Evolutionary conservation across 306 rosid genomes (phyloP).

Genomic region (Fagus crenata): DNA sequence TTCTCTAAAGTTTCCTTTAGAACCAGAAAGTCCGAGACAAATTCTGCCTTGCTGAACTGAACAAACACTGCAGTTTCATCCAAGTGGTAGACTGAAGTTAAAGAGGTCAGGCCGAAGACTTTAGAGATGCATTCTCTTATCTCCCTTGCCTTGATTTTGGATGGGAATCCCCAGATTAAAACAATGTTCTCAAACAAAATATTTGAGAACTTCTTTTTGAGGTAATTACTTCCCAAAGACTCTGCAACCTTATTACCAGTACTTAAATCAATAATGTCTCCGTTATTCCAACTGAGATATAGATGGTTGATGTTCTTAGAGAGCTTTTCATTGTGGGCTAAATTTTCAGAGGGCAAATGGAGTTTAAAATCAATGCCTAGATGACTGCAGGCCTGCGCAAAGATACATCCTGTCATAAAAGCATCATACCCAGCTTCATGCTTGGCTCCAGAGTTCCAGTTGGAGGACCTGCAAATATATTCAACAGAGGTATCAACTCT

Average conservation of each 20-base stretch:
- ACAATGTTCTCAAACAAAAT: slow-evolving; percentile 66
- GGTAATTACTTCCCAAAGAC: slow-evolving; percentile 29
- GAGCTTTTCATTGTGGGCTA: slow-evolving; percentile 59
- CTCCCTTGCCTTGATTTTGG: slow-evolving; percentile 59
- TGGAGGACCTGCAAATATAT: slow-evolving; percentile 64
- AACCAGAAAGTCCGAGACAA: slow-evolving; percentile 64
- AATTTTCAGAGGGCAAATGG: slow-evolving; percentile 42
- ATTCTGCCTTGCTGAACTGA: slow-evolving; percentile 57
- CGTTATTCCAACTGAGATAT: slow-evolving; percentile 74
- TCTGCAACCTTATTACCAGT: slow-evolving; percentile 53
- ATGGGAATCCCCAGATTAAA: slow-evolving; percentile 76
- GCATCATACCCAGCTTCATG: slow-evolving; percentile 99
- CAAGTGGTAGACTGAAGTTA: slow-evolving; percentile 64
- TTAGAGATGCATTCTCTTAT: slow-evolving; percentile 60
- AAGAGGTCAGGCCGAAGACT: slow-evolving; percentile 58
- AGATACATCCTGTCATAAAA: slow-evolving; percentile 91
- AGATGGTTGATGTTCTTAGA: slow-evolving; percentile 64
- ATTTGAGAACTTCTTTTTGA: slow-evolving; percentile 41
- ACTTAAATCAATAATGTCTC: slow-evolving; percentile 70
- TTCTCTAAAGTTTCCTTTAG: slow-evolving; percentile 71
- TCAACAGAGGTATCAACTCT: slow-evolving; percentile 18
- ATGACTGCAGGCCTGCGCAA: slow-evolving; percentile 76
- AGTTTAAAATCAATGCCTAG: slow-evolving; percentile 65
- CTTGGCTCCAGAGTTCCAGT: slow-evolving; percentile 93
- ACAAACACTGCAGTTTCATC: slow-evolving; percentile 74